Evolutionary conservation across 495 filamentous ascomycete genomes (phyloP), one percentile per base, ranked within the genome.

Genomic region (Copromyces sp.): DNA sequence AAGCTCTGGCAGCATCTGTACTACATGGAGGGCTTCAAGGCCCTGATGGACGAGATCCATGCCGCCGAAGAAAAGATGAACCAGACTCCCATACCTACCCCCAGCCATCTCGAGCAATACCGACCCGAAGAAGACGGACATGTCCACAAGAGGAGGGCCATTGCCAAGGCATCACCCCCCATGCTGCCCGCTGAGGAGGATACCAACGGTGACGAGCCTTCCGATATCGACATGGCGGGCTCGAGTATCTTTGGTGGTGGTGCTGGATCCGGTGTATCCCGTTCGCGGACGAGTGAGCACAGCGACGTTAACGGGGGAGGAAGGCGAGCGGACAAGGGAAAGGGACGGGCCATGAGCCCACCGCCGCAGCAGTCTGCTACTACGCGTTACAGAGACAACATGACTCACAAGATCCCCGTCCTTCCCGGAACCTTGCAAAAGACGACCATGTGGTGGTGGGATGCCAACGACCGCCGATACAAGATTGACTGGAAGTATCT

Each of bases 1-100:
- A 90, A 91, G 71, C 85, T 99, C 9, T 99, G 96, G 96, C 89
- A 90, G 78, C 85, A 89, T 9, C 82, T 96, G 2, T 98, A 96
- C 78, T 85, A 89, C 40, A 78, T 86, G 12, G 94, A 97, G 82
- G 96, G 96, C 6, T 99, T 95, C 92, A 89, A 88, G 47, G 86
- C 92, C 5, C 88, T 93, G 74, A 81, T 82, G 16, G 82, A 84
- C 17, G 91, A 94, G 74, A 87, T 97, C 29, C 78, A 81, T 20
- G 78, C 80, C 17, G 94, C 90, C 76, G 94, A 98, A 76, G 84
- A 87, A 70, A 83, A 87, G 71, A 81, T 80, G 75, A 88, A 82
- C 59, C 77, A 76, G 35, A 73, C 73, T 12, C 69, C 75, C 39
- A 69, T 72, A 9, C 71, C 75, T 14, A 75, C 72, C 44, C 77